Percentiles rank a stretch among this genome's conserved stretches.
phyloP scores from a whole-genome alignment of 2,329 filamentous ascomycete species.

The Escovopsis weberi region DNA sequence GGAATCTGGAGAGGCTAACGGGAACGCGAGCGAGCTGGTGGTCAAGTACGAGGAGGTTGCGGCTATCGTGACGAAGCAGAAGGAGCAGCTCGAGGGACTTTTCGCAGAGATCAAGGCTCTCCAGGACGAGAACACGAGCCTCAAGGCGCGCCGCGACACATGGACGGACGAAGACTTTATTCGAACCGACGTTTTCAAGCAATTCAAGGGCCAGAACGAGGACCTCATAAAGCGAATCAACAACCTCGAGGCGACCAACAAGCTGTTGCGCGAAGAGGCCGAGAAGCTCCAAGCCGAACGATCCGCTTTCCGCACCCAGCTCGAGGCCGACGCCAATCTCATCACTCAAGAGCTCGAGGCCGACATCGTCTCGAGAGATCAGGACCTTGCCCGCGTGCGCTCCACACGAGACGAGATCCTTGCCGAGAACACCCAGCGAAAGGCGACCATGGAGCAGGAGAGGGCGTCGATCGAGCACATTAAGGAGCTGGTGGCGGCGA shows the following conservation, averaged over 20 bases:
- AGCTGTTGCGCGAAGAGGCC: constrained; percentile 69
- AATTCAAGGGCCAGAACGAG: constrained; percentile 77
- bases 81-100: constrained; percentile 71
- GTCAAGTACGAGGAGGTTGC: constrained; percentile 63
- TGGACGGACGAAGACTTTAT: constrained; percentile 88
- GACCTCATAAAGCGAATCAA: constrained; percentile 88
- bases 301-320: constrained; percentile 62
- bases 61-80: constrained; percentile 66
- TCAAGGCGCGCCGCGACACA: constrained; percentile 53
- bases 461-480: constrained; percentile 55
- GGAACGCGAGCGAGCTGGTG: constrained; percentile 52
- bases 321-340: constrained; percentile 66
- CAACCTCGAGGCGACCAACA: constrained; percentile 77
- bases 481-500: constrained; percentile 64
- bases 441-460: constrained; percentile 65
- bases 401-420: constrained; percentile 72
- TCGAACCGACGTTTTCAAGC: constrained; percentile 85
- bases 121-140: constrained; percentile 63
- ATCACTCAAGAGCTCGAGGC: constrained; percentile 66
- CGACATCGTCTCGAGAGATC: constrained; percentile 65
- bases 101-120: constrained; percentile 61
- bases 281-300: constrained; percentile 76
- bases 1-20: constrained; percentile 36
- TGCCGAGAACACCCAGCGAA: constrained; percentile 67
- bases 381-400: constrained; percentile 74